Conservation (phyloP, 2,329 filamentous ascomycete species). For the Calonectria crousiana region DNA sequence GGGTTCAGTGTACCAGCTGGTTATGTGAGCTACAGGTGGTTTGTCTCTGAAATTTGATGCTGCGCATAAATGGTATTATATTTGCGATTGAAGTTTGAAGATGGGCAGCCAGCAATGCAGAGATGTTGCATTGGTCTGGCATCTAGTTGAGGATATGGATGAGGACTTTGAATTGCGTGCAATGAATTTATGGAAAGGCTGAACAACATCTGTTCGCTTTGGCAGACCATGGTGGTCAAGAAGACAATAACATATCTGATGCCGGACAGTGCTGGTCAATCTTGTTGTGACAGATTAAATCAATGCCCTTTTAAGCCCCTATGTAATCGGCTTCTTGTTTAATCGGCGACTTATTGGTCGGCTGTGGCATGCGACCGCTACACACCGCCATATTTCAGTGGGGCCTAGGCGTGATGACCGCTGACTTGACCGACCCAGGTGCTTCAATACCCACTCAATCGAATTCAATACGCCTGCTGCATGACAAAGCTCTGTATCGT, state of each 20-base stretch:
- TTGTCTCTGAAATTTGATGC: neutral
- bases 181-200: neutral
- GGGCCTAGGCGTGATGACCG: neutral
- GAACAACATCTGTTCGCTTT: neutral
- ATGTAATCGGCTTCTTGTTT: neutral
- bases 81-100: neutral
- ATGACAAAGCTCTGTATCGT: neutral
- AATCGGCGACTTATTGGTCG: neutral
- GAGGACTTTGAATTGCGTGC: too few relatives aligned
- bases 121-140: neutral
- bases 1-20: slow-evolving; percentile 47
- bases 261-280: too few relatives aligned
- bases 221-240: neutral
- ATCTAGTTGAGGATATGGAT: neutral
- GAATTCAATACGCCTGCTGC: neutral
- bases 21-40: neutral
- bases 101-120: too few relatives aligned
- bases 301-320: neutral
- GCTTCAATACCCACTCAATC: neutral
- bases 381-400: neutral
- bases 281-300: neutral
- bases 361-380: neutral
- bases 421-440: neutral
- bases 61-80: neutral
- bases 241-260: too few relatives aligned